These are phyloP conservation scores for Microdochium paspali DNA, from an alignment of 2,329 filamentous ascomycete genomes.

Conservation along the genomic window DNA sequence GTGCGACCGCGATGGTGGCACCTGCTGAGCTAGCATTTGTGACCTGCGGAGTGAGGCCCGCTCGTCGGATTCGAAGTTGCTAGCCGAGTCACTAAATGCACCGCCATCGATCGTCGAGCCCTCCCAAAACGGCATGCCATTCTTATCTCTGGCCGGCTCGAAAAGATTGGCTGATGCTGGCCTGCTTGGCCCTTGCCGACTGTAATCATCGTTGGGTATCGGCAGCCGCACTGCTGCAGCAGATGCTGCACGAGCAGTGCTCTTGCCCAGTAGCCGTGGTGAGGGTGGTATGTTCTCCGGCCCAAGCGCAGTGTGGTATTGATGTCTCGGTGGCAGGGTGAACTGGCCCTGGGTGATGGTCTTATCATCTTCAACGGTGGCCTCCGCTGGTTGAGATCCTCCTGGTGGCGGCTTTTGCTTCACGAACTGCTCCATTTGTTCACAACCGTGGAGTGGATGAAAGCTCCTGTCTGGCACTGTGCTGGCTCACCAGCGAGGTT, in stretches of 20 bases:
- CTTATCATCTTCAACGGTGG: neutral
- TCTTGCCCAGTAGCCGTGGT: neutral
- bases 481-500: no score
- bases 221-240: neutral
- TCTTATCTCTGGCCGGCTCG: slow-evolving; percentile 9
- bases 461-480: no score
- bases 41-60: slow-evolving; percentile 11
- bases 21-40: neutral
- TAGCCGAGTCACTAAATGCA: slow-evolving; percentile 21
- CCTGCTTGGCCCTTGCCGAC: slow-evolving; percentile 7
- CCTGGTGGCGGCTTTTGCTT: neutral
- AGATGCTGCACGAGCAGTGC: neutral
- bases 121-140: slow-evolving; percentile 19
- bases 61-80: slow-evolving; percentile 16
- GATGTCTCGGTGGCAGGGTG: neutral
- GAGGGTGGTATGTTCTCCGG: neutral
- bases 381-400: neutral
- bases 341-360: neutral
- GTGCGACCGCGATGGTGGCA: slow-evolving; percentile 6
- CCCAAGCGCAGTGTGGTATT: neutral
- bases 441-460: no score
- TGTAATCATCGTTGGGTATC: neutral
- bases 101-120: slow-evolving; percentile 22
- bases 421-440: neutral
- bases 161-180: slow-evolving; percentile 13